These are phyloP conservation scores for Alternaria consortialis DNA, from an alignment of 2,329 filamentous ascomycete genomes.

Conservation along the genomic window DNA sequence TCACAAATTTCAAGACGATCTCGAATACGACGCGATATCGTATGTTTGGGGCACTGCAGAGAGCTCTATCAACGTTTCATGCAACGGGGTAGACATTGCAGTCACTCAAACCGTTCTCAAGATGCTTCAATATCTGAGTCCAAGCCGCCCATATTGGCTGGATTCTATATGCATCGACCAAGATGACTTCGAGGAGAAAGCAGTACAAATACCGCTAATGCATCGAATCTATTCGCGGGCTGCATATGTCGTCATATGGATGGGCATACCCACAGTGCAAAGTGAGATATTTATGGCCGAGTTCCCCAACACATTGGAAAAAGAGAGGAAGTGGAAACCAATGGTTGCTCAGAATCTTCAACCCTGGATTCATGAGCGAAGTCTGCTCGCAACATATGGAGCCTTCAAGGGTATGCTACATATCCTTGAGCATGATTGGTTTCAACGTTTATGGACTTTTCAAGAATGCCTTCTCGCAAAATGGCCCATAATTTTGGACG, in stretches of 20 bases:
- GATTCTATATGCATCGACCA: not conserved
- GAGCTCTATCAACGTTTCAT: not conserved
- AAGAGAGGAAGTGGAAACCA: not conserved
- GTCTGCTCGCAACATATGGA: accelerated
- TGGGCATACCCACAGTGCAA: not conserved
- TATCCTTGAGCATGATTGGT: not conserved
- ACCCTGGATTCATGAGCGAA: not conserved
- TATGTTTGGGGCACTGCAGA: not conserved
- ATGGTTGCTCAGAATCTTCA: not conserved
- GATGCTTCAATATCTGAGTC: accelerated
- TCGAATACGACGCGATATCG: not conserved
- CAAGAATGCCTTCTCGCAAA: not conserved
- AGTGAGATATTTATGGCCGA: not conserved
- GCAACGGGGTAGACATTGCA: accelerated
- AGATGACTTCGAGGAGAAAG: not conserved
- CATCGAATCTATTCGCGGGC: not conserved
- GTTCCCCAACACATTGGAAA: not conserved
- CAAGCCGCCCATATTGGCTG: not conserved
- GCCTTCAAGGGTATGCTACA: not conserved
- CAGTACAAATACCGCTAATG: not conserved
- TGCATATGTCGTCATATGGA: not conserved
- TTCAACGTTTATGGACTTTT: not conserved
- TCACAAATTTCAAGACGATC: not conserved
- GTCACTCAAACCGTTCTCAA: not conserved
- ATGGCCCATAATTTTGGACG: not conserved